Conservation (phyloP, 305 asterid species). For the Nicotiana rustica region DNA sequence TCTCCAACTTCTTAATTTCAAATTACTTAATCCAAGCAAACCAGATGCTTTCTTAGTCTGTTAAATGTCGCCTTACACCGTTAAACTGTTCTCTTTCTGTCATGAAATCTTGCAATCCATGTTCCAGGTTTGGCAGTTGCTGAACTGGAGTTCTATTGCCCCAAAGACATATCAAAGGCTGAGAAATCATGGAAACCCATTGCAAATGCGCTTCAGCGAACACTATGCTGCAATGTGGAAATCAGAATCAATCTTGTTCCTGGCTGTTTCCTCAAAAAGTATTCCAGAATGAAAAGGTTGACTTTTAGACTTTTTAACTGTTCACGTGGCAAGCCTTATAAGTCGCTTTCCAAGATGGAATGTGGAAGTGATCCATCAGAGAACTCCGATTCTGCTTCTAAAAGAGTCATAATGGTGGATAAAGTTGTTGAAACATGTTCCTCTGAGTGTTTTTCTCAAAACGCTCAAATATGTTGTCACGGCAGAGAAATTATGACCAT, state of each 20-base stretch:
- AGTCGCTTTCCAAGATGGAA: constrained; percentile 50
- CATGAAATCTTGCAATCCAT: constrained; percentile 15
- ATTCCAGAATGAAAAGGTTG: constrained; percentile 50
- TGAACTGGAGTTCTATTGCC: constrained; percentile 66
- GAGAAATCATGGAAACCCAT: constrained; percentile 84
- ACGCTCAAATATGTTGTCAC: constrained; percentile 53
- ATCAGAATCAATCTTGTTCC: constrained; percentile 61
- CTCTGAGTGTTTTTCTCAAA: constrained; percentile 61
- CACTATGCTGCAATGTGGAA: constrained; percentile 71
- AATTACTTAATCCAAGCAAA: constrained; percentile 23
- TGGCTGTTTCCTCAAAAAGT: constrained; percentile 40
- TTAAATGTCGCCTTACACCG: background rate
- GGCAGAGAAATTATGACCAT: constrained; percentile 55
- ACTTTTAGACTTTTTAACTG: constrained; percentile 67
- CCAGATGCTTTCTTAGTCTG: background rate
- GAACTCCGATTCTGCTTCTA: constrained; percentile 50
- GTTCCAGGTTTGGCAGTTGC: constrained; percentile 71
- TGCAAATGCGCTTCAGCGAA: constrained; percentile 67
- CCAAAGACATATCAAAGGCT: constrained; percentile 66
- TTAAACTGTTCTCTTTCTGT: background rate
- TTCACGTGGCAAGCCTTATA: constrained; percentile 59
- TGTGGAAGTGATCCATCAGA: constrained; percentile 49
- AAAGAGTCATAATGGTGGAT: constrained; percentile 49
- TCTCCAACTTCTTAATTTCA: background rate
- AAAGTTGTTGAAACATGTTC: constrained; percentile 57